Evolutionary conservation across 768 basidiomycete species (phyloP).

Genomic region (Holtermannia corniformis): DNA sequence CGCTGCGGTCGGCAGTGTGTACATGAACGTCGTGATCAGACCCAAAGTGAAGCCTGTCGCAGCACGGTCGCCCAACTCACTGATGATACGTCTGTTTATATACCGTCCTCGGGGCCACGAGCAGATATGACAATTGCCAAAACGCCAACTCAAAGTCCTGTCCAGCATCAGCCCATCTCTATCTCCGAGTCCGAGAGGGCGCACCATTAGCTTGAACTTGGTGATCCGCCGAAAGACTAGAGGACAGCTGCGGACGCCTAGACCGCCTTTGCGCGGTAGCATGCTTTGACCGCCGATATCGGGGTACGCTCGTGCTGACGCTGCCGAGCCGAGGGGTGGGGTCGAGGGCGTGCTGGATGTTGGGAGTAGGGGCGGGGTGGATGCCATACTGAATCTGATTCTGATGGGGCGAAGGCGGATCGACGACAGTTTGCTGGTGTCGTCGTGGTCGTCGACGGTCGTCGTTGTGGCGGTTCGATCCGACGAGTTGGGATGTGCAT

Average conservation of each 20-base stretch:
- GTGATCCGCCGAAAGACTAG: constrained; percentile 70
- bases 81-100: constrained; percentile 98
- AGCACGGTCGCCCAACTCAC: constrained; percentile 46
- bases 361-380: not conserved
- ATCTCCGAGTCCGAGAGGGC: constrained; percentile 15
- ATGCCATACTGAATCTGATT: constrained; percentile 3
- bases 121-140: constrained; percentile 91
- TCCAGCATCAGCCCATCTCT: not conserved
- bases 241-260: constrained; percentile 50
- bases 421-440: not conserved
- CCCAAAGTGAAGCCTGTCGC: not conserved
- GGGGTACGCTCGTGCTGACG: not conserved
- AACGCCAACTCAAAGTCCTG: constrained; percentile 96
- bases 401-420: constrained; percentile 2
- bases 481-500: no score
- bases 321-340: not conserved
- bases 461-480: no score
- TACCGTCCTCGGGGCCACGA: constrained; percentile 86
- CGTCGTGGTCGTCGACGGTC: no score
- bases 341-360: not conserved
- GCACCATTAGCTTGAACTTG: constrained; percentile 78
- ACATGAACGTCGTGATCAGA: not conserved
- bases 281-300: not conserved
- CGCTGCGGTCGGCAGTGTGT: not conserved
- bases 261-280: not conserved